These are phyloP conservation scores for Anaeramoeba flamelloides DNA, from an alignment of 78 protist species.

Conservation along the genomic window DNA sequence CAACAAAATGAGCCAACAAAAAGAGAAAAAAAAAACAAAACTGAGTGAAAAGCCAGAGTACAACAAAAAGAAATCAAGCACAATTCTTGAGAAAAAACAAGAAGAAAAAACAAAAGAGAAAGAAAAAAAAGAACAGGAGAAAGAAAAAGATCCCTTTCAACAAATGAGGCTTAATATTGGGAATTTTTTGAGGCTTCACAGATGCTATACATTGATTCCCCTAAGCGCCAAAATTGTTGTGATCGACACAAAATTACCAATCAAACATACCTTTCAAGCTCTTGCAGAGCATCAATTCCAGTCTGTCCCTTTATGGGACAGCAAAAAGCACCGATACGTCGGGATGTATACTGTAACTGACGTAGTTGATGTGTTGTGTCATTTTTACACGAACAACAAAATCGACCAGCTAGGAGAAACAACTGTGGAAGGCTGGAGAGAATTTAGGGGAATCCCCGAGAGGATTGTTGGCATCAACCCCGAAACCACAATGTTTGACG, in stretches of 20 bases:
- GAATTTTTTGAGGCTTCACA: conserved; percentile 15
- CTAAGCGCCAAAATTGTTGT: conserved; percentile 30
- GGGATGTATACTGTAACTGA: conserved; percentile 49
- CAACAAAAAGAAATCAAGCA: too few relatives aligned
- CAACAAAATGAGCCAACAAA: too few relatives aligned
- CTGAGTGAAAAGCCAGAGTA: too few relatives aligned
- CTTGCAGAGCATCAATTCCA: conserved; percentile 23
- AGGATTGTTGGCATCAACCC: conserved; percentile 11
- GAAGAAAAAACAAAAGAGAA: too few relatives aligned
- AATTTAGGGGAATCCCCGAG: background rate
- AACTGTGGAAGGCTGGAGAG: conserved; percentile 23
- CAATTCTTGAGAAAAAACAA: too few relatives aligned
- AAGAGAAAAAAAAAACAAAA: too few relatives aligned
- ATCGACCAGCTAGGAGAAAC: conserved; percentile 11
- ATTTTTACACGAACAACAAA: conserved; percentile 24
- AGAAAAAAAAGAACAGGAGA: too few relatives aligned
- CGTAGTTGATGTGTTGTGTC: conserved; percentile 21
- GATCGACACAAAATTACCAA: conserved; percentile 19
- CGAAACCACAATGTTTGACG: conserved; percentile 6
- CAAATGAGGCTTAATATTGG: too few relatives aligned
- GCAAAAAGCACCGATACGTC: background rate
- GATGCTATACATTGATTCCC: conserved; percentile 31
- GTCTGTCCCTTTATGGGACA: conserved; percentile 39
- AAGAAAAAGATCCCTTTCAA: too few relatives aligned
- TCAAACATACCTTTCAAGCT: conserved; percentile 30